Base-by-base conservation (phyloP, 2,329 filamentous ascomycete genomes). In the Ceratocystis smalleyi region DNA sequence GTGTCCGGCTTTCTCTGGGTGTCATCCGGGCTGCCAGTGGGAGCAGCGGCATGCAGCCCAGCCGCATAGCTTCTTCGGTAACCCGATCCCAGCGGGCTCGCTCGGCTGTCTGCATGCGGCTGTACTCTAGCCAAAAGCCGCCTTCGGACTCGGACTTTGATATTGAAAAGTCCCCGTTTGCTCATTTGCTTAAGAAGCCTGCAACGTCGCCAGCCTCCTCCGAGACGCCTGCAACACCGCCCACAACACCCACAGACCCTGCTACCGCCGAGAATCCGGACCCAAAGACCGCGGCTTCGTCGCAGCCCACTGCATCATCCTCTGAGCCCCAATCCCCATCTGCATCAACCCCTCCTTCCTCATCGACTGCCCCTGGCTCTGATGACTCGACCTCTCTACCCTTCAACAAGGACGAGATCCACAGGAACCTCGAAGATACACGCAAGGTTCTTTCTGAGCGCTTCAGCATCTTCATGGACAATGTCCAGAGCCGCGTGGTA, bases 401-500 rank as follows among this genome's bases (percentile, higher is more conserved):
- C 5, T 73, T 74, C 4, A 68, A 70, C 22, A 69, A 69, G n/a
- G 72, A 74, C 45, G 70, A 69, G 49, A 71, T 73, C 8, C 71
- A 74, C 24, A 72, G 68, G 68, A 69, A 71, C 10, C 30, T 76
- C 49, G 72, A 72, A 43, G 71, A 73, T 22, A 66, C 65, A 7
- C 62, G 62, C 15, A 67, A 71, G 67, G 45, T 74, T 75, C 63
- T 74, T 71, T 65, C 62, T 66, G 47, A 65, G 51, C 66, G 75
- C 68, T 83, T 94, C 72, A 83, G 82, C 59, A 75, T 81, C 65
- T 77, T 95, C 72, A 95, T 97, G 89, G 94, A 99, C 76, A 85
- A 89, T 68, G 74, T 96, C 22, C 90, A 97, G 72, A 83, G 86
- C 40, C 91, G 92, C 70, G 81, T 95, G 57, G 87, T 96, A 68